Conservation (phyloP, 305 asterid species). For the Fraxinus floribunda region DNA sequence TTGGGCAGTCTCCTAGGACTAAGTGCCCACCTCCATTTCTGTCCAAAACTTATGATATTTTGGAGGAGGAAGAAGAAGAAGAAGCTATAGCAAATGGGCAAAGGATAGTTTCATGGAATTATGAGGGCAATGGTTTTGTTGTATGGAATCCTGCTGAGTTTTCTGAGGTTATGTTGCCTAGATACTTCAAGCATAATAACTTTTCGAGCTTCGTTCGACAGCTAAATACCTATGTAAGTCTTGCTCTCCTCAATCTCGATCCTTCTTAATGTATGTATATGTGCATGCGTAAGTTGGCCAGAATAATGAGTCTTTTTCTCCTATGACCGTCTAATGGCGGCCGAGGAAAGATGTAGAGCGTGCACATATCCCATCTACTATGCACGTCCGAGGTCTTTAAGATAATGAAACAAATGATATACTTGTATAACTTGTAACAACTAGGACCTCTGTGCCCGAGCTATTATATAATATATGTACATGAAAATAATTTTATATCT, state of each 20-base stretch:
- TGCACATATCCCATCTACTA: neutral
- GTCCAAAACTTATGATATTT: conserved; percentile 54
- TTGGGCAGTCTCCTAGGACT: neutral
- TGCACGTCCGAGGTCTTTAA: neutral
- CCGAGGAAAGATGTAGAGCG: neutral
- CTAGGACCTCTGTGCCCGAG: neutral
- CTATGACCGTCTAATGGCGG: neutral
- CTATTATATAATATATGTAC: neutral
- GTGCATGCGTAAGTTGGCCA: neutral
- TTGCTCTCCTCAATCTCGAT: neutral
- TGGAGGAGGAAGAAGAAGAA: conserved; percentile 35
- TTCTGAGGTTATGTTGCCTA: conserved; percentile 40
- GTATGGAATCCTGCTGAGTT: conserved; percentile 51
- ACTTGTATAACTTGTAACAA: neutral
- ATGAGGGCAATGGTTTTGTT: conserved; percentile 42
- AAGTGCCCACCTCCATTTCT: conserved; percentile 62
- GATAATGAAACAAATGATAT: neutral
- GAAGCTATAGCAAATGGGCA: conserved; percentile 10
- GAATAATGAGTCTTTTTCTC: neutral
- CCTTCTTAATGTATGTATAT: neutral
- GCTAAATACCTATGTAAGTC: conserved; percentile 49
- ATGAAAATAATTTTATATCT: neutral
- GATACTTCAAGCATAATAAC: conserved; percentile 46
- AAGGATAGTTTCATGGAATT: conserved; percentile 50
- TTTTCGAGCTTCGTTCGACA: conserved; percentile 47